phyloP scores from a whole-genome alignment of 192 early-diverging fungal genomes.

The Chytriomyces sp. region DNA sequence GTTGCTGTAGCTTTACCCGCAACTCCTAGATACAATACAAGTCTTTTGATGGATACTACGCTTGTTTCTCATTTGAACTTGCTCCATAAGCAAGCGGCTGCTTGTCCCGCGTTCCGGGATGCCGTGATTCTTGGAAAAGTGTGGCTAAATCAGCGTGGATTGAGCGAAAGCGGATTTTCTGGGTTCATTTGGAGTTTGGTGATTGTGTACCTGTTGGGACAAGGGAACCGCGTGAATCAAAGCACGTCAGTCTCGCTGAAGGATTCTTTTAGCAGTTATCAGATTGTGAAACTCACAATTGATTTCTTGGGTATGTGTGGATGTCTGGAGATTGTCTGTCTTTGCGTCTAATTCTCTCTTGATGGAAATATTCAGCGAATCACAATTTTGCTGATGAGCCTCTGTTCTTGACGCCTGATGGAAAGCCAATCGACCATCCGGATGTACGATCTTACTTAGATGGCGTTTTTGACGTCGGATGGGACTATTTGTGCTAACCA shows the following conservation, averaged over 20 bases:
- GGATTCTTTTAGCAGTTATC: conserved; percentile 80
- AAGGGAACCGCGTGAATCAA: conserved; percentile 49
- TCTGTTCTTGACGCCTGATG: conserved; percentile 72
- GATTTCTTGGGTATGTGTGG: conserved; percentile 69
- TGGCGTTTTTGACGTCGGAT: conserved; percentile 8
- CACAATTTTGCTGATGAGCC: conserved; percentile 70
- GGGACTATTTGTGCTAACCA: conserved; percentile 27
- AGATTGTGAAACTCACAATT: conserved; percentile 83
- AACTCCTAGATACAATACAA: conserved; percentile 91
- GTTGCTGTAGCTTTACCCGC: conserved; percentile 45
- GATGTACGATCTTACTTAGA: conserved; percentile 46
- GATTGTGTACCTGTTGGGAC: conserved; percentile 82
- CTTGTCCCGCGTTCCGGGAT: conserved; percentile 78
- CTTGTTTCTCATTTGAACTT: conserved; percentile 77
- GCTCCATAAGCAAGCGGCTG: conserved; percentile 74
- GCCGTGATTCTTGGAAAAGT: conserved; percentile 80
- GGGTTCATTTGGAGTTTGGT: conserved; percentile 87
- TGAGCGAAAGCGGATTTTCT: conserved; percentile 56
- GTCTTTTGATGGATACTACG: conserved; percentile 78
- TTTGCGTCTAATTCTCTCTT: not conserved
- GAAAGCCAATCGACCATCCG: conserved; percentile 52
- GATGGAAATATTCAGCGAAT: conserved; percentile 44
- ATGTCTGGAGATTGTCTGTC: no score
- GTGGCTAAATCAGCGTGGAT: conserved; percentile 81
- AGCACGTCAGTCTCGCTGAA: conserved; percentile 4